These are phyloP conservation scores for Asterella californica DNA, from an alignment of 225 moss, liverwort and hornwort genomes.

Conservation along the genomic window DNA sequence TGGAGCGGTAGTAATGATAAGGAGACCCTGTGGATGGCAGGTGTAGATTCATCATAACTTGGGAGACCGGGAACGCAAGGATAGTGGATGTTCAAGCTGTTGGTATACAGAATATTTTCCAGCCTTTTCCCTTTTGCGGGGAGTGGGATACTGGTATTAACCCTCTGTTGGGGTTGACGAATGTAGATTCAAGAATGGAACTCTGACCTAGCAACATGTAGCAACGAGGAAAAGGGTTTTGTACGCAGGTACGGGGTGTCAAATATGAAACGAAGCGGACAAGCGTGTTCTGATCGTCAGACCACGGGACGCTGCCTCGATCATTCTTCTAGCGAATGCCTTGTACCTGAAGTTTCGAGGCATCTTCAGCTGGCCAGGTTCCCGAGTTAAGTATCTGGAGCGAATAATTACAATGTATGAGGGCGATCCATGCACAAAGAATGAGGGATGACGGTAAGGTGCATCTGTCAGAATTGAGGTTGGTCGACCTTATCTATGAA, in stretches of 20 bases:
- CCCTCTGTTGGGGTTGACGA: background rate
- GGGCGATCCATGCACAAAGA: slow-evolving; percentile 14
- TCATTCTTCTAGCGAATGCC: background rate
- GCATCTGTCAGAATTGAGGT: slow-evolving; percentile 17
- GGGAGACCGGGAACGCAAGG: background rate
- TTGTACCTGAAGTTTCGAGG: background rate
- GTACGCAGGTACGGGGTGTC: background rate
- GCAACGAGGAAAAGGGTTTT: background rate
- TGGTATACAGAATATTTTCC: background rate
- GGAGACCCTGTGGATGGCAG: background rate
- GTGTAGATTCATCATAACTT: background rate
- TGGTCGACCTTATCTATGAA: slow-evolving; percentile 7
- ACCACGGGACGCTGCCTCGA: background rate
- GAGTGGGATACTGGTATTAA: background rate
- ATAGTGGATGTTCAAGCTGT: background rate
- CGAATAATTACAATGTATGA: slow-evolving; percentile 6
- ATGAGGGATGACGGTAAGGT: slow-evolving; percentile 38
- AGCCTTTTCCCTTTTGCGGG: background rate
- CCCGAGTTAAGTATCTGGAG: background rate
- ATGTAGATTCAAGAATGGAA: background rate
- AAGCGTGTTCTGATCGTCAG: background rate
- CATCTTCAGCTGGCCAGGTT: background rate
- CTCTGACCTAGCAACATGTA: background rate
- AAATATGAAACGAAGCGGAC: background rate
- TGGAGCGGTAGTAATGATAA: background rate